These are phyloP conservation scores for Pleurotus tuber-regium DNA, from an alignment of 768 basidiomycete genomes.

Conservation along the genomic window DNA sequence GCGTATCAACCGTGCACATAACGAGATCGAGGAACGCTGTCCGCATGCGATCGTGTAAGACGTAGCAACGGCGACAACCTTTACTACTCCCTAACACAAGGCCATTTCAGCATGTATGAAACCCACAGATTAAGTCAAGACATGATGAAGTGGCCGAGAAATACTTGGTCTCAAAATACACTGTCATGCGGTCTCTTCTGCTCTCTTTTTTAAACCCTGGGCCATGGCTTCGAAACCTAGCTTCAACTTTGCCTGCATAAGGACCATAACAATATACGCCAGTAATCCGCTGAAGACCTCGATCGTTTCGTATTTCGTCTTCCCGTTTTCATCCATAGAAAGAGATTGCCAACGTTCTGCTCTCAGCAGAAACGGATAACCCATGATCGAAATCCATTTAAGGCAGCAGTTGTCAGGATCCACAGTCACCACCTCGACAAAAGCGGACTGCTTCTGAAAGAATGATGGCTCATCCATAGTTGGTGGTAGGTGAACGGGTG, in stretches of 20 bases:
- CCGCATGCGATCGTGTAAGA: no score
- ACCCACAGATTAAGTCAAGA: no score
- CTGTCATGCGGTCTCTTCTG: constrained; percentile 32
- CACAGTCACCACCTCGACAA: constrained; percentile 39
- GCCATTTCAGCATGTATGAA: no score
- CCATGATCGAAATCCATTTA: constrained; percentile 47
- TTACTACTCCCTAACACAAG: no score
- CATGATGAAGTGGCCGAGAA: no score
- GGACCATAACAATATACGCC: constrained; percentile 50
- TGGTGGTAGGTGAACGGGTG: constrained; percentile 59
- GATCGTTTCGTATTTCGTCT: constrained; percentile 61
- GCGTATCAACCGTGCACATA: no score
- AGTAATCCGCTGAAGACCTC: constrained; percentile 58
- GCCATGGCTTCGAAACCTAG: constrained; percentile 53
- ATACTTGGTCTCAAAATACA: no score
- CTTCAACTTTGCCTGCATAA: constrained; percentile 40
- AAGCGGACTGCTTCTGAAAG: constrained; percentile 36
- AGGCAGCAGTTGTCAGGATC: constrained; percentile 55
- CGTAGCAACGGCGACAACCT: no score
- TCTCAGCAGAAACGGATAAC: constrained; percentile 46
- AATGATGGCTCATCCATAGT: constrained; percentile 43
- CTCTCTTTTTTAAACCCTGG: constrained; percentile 50
- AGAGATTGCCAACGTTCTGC: constrained; percentile 67
- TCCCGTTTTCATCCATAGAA: constrained; percentile 45
- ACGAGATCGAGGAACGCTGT: no score